A percentile compares a stretch with the other conserved stretches of the same genome.
Conservation (phyloP, 2,329 filamentous ascomycete genomes). For the Colletotrichum higginsianum region DNA sequence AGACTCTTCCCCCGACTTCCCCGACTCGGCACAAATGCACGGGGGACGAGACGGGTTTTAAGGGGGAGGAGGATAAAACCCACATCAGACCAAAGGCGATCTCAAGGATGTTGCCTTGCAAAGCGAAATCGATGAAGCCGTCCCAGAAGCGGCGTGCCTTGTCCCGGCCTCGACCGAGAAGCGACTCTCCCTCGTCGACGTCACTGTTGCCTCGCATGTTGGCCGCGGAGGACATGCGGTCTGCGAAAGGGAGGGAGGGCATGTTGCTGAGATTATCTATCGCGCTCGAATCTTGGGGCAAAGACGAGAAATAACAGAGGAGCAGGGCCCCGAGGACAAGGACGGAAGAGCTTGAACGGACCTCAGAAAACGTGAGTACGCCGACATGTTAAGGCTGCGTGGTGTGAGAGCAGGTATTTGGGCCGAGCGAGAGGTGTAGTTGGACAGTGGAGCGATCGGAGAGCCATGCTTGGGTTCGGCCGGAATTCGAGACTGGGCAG, state of each 20-base stretch:
- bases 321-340: no score
- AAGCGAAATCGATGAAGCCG: slow-evolving; percentile 80
- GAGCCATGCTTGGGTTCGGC: slow-evolving; percentile 10
- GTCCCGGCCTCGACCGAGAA: slow-evolving; percentile 64
- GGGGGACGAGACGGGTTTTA: not conserved
- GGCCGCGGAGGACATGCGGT: slow-evolving; percentile 31
- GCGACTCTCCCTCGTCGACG: slow-evolving; percentile 55
- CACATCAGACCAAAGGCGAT: slow-evolving; percentile 84
- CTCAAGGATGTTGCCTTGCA: slow-evolving; percentile 82
- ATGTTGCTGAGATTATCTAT: not conserved
- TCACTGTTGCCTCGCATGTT: slow-evolving; percentile 49
- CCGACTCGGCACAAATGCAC: not conserved
- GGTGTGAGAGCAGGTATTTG: slow-evolving; percentile 6
- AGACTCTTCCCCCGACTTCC: no score
- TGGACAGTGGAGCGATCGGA: not conserved
- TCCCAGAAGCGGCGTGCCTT: slow-evolving; percentile 68
- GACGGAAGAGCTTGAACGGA: not conserved
- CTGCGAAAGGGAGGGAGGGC: slow-evolving; percentile 29
- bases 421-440: slow-evolving; percentile 3
- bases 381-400: not conserved
- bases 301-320: not conserved
- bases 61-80: slow-evolving; percentile 45
- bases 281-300: not conserved
- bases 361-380: no score
- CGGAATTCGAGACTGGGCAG: slow-evolving; percentile 14